phyloP scores from a whole-genome alignment of 192 early-diverging fungal species.

The Ambispora gerdemannii region DNA sequence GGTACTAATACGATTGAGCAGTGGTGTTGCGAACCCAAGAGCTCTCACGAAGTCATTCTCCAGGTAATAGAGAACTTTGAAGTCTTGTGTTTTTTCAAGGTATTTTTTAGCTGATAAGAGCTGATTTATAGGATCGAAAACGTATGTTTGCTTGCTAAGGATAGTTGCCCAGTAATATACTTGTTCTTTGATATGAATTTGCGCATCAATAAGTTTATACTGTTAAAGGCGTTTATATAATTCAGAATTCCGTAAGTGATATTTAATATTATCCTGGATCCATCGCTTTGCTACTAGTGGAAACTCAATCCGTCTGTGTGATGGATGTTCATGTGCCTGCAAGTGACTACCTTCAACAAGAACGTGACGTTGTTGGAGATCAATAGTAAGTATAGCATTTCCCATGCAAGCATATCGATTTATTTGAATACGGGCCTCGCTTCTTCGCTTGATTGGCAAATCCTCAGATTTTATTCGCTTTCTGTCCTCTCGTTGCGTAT shows the following conservation, averaged over 20 bases:
- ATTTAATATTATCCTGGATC: too few species aligned
- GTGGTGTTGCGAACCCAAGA: neutral
- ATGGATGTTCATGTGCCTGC: too few species aligned
- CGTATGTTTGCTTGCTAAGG: constrained; percentile 6
- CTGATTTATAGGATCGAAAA: constrained; percentile 3
- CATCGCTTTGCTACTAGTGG: too few species aligned
- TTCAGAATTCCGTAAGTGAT: neutral
- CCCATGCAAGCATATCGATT: constrained; percentile 12
- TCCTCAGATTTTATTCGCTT: neutral
- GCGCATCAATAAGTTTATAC: too few species aligned
- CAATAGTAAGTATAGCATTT: too few species aligned
- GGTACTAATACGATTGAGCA: neutral
- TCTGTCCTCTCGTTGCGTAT: neutral
- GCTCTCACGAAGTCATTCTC: neutral
- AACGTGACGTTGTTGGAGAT: neutral
- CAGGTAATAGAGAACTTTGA: too few species aligned
- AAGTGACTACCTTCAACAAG: too few species aligned
- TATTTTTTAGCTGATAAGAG: constrained; percentile 6
- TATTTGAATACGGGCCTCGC: neutral
- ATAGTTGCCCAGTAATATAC: too few species aligned
- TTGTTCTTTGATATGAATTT: too few species aligned
- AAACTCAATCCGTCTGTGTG: too few species aligned
- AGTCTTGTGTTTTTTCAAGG: neutral
- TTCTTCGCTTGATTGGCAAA: too few species aligned
- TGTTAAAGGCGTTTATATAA: neutral